Base-by-base conservation (phyloP, 2,329 filamentous ascomycete genomes). In the Fusarium tupiense region DNA sequence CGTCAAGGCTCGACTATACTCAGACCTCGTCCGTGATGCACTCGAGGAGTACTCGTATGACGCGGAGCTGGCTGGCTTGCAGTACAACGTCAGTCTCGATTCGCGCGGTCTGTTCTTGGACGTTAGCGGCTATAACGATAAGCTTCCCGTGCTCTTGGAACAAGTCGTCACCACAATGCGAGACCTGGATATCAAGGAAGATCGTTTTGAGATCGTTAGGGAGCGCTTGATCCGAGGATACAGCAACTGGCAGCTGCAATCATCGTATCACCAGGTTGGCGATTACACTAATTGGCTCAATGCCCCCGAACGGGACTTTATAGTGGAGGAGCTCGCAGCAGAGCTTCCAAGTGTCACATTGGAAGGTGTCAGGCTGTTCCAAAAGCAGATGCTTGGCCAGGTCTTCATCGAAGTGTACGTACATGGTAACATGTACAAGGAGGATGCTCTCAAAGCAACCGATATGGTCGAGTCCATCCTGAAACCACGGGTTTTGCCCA, bases 11-110 rank as follows among this genome's bases (percentile, higher is more conserved):
- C 91, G 90, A 65, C 83, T 99, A 10, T 98, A 94, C 81, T 92
- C 93, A 6, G 94, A 96, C 75, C 86, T 98, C 24, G 94, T 99
- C 22, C 89, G 93, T 62, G 96, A 99, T 83, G 94, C 94, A 3
- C 84, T 99, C 33, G 93, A 94, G 61, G 95, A 98, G 81, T 98
- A 98, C 82, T 94, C 95, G 0, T 99, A 99, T 79, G 96, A 98
- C 82, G 96, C 96, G 1, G 95, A 98, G 79, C 89, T 99, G 67
- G 94, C 96, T 13, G 96, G 96, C 0, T 83, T 99, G 50, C 90
- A 93, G 69, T 98, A 98, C 80, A 91, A 89, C 44, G 89, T 98
- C n/a, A 87, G 87, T 8, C 88, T 92, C 33, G 92, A 94, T 78
- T 88, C 89, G 8, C 89, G 91, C 38, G 95, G 95, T 1, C 81